Percentiles rank a stretch among this genome's conserved stretches.
Conservation (phyloP, 208 protist genomes). For the Leishmania gerbilli region DNA sequence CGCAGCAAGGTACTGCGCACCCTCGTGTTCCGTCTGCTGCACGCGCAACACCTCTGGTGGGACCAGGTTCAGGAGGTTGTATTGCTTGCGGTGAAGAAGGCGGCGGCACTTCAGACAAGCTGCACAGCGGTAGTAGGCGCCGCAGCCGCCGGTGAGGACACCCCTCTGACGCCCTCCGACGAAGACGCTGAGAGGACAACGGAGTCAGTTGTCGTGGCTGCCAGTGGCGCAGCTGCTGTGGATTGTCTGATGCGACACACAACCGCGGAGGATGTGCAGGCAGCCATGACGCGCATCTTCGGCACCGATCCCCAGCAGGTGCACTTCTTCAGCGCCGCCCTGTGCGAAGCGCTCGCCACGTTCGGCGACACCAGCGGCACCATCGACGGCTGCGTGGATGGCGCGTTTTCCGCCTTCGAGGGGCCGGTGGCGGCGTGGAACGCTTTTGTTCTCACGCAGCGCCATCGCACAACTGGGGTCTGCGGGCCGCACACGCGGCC, state of each 20-base stretch:
- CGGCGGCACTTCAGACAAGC: background rate
- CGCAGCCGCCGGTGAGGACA: background rate
- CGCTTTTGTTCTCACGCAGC: constrained; percentile 36
- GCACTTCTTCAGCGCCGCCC: constrained; percentile 31
- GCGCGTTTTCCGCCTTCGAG: background rate
- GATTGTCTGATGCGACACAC: no score
- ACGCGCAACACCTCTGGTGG: constrained; percentile 28
- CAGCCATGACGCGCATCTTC: constrained; percentile 30
- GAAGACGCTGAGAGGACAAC: background rate
- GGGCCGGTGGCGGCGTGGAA: constrained; percentile 27
- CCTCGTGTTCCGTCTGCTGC: constrained; percentile 37
- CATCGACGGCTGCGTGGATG: background rate
- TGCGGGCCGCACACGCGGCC: constrained; percentile 58
- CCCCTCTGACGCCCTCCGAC: background rate
- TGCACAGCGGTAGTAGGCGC: background rate
- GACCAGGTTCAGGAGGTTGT: constrained; percentile 47
- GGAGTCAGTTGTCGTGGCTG: background rate
- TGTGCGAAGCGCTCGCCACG: background rate
- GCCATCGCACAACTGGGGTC: constrained; percentile 20
- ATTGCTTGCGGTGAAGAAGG: constrained; percentile 16
- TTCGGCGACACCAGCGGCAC: background rate
- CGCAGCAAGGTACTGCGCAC: constrained; percentile 44
- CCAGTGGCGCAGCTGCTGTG: background rate
- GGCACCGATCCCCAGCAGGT: constrained; percentile 10
- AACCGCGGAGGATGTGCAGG: constrained; percentile 2